These are phyloP conservation scores for Cytospora chrysosperma DNA, from an alignment of 2,329 filamentous ascomycete genomes.

Conservation along the genomic window DNA sequence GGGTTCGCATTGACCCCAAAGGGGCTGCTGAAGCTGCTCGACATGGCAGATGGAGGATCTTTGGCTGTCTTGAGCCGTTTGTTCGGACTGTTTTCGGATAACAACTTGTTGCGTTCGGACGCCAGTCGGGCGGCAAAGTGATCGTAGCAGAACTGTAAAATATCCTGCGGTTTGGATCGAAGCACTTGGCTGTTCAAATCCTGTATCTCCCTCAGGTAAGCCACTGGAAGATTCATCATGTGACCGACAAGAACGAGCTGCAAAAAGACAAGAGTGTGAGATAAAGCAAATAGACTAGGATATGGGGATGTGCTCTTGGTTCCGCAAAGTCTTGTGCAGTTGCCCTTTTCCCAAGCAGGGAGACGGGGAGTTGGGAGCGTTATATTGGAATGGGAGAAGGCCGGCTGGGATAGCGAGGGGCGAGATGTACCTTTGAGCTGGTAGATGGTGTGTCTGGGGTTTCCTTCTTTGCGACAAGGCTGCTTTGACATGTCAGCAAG, in stretches of 20 bases:
- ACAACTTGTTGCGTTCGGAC: conserved; percentile 59
- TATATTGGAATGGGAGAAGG: neutral
- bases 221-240: conserved; percentile 48
- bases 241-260: conserved; percentile 9
- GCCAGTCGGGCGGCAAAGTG: conserved; percentile 66
- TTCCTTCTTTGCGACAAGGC: conserved; percentile 22
- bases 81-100: conserved; percentile 36
- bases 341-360: neutral
- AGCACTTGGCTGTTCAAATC: conserved; percentile 61
- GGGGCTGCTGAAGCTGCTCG: conserved; percentile 74
- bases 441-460: conserved; percentile 13
- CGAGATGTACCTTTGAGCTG: conserved; percentile 20
- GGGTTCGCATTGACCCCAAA: conserved; percentile 69
- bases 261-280: conserved; percentile 10
- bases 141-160: conserved; percentile 69
- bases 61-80: conserved; percentile 23
- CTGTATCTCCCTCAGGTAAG: conserved; percentile 63
- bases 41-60: conserved; percentile 49
- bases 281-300: conserved; percentile 3
- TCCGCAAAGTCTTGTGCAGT: neutral
- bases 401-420: neutral
- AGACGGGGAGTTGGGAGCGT: neutral
- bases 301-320: neutral
- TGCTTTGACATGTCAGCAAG: conserved; percentile 22
- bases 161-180: conserved; percentile 58